Evolutionary conservation across 1,284 basidiomycete species (phyloP), one percentile per base, ranked within the genome.

Genomic region (Ustanciosporium gigantosporum): DNA sequence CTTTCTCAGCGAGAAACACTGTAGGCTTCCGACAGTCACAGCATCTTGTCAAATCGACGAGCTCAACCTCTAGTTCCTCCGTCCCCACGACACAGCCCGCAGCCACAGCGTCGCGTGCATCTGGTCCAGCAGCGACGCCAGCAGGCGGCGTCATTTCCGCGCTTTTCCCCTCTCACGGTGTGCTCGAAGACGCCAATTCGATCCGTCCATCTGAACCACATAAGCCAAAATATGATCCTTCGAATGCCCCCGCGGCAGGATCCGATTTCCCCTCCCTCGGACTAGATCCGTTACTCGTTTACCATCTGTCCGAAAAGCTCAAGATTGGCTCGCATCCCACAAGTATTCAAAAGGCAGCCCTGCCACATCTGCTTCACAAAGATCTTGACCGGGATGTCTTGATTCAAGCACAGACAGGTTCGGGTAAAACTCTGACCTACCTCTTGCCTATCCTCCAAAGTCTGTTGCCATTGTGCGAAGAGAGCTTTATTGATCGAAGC

Each of bases 321-420:
- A 81, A 82, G 31, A 90, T 98, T 37, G 79, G 82, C 16, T 88
- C 87, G 9, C 41, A 59, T 62, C 95, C 95, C 0, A 98, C 94
- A 0, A 87, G 89, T 5, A 93, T 97, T 61, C 94, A 98, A 79
- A 84, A 88, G 56, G 85, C 87, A 8, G 85, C 88, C 2, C 81
- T 98, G 16, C 87, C 90, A 4, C 82, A 86, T 31, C 83, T 96
- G 36, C 81, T 92, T 2, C 49, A 69, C 22, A 34, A 38, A 25
- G 13, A 44, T 68, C 79, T 59, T 11, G 36, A 80, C 80, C 83
- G 88, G 46, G 95, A 98, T 78, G 85, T 91, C 14, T 92, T 98
- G 76, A 89, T 99, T 44, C 93, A 97, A 77, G 90, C 91, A 4
- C 94, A 99, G 78, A 98, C 95, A 0, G 95, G 95, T 52, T 97